phyloP scores from a whole-genome alignment of 2,329 filamentous ascomycete genomes.

The Verticillium longisporum region DNA sequence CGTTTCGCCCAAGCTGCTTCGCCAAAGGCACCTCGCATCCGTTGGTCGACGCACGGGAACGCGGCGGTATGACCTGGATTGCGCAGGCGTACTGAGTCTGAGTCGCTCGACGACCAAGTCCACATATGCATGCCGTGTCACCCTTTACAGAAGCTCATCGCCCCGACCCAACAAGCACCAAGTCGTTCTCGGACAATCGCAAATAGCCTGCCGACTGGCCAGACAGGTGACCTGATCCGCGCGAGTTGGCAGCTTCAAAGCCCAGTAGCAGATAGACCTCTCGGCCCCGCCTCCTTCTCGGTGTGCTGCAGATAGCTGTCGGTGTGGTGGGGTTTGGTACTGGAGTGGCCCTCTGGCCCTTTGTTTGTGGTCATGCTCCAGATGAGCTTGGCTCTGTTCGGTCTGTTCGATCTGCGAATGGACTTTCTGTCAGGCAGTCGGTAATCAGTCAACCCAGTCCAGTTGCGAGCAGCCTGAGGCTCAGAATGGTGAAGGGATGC shows the following conservation, averaged over 20 bases:
- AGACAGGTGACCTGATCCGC: not conserved
- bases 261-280: no score
- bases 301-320: no score
- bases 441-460: not conserved
- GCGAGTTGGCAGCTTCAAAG: not conserved
- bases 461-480: not conserved
- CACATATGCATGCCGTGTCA: not conserved
- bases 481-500: not conserved
- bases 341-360: no score
- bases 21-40: not conserved
- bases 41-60: not conserved
- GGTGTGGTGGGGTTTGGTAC: no score
- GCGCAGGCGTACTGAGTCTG: not conserved
- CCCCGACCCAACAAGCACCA: not conserved
- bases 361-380: no score
- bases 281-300: no score
- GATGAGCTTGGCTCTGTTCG: no score
- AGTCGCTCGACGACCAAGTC: not conserved
- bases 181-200: not conserved
- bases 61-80: not conserved
- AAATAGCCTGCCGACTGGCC: not conserved
- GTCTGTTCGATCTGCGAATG: no score
- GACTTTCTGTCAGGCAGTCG: no score
- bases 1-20: slow-evolving; percentile 3
- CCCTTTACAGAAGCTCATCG: not conserved